Evolutionary conservation across 345 rosid species (phyloP).

Genomic region (Crucihimalaya himalaica): DNA sequence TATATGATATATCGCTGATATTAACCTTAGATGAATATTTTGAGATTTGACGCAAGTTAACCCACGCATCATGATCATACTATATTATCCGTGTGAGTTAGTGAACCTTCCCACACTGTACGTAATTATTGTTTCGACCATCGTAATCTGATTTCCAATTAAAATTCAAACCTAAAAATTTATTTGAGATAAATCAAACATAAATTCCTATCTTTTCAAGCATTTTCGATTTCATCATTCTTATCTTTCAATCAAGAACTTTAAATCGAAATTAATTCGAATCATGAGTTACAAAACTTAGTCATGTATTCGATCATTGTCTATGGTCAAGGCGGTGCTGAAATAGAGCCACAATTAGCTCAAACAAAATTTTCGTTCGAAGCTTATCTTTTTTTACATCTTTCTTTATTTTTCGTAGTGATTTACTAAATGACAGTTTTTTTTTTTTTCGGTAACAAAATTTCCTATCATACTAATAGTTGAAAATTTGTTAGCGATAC

Average conservation of each 20-base stretch:
- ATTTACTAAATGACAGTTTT: neutral
- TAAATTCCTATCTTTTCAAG: too few relatives aligned
- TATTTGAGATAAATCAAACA: neutral
- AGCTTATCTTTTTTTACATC: neutral
- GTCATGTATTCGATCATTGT: neutral
- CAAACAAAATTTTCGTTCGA: neutral
- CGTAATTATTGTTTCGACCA: neutral
- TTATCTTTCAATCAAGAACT: neutral
- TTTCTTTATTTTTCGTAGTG: neutral
- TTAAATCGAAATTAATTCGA: neutral
- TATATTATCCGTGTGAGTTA: neutral
- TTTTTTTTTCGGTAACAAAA: neutral
- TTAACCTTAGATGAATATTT: constrained; percentile 11
- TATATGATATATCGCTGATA: neutral
- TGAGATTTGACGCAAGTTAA: neutral
- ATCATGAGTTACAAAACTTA: neutral
- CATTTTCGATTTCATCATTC: neutral
- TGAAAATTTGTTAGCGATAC: neutral
- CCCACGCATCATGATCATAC: constrained; percentile 11
- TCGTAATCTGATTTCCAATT: neutral
- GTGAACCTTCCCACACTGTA: neutral
- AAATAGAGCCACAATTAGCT: neutral
- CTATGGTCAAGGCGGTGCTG: neutral
- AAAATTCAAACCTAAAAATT: neutral
- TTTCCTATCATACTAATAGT: neutral